Conservation (phyloP, 805 yeast species). For the Wickerhamomyces silvicola region DNA sequence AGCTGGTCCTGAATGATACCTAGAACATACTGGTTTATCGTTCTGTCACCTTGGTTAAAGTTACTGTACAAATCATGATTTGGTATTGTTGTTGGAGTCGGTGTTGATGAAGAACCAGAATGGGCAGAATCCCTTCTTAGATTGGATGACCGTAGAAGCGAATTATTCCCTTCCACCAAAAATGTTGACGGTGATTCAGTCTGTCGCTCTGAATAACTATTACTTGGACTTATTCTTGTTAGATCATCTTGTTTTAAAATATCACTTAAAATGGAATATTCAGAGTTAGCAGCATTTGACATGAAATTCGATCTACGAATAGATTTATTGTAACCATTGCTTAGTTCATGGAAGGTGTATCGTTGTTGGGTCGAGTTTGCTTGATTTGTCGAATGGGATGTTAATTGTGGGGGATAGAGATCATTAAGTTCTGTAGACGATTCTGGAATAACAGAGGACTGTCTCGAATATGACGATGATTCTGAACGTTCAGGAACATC, state of each 20-base stretch:
- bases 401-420: slow-evolving; percentile 4
- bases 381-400: neutral
- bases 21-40: slow-evolving; percentile 62
- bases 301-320: slow-evolving; percentile 43
- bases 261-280: slow-evolving; percentile 61
- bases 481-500: slow-evolving; percentile 41
- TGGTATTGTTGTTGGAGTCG: slow-evolving; percentile 7
- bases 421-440: slow-evolving; percentile 2
- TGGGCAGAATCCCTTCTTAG: slow-evolving; percentile 6
- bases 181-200: slow-evolving; percentile 10
- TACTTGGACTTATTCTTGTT: slow-evolving; percentile 1
- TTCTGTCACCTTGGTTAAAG: slow-evolving; percentile 45
- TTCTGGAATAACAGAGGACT: slow-evolving; percentile 1
- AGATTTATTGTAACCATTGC: no score
- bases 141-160: slow-evolving; percentile 1
- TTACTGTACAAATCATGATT: slow-evolving; percentile 19
- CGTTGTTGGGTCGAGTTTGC: neutral
- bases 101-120: slow-evolving; percentile 12
- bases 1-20: slow-evolving; percentile 40
- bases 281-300: slow-evolving; percentile 68
- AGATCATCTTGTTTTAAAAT: slow-evolving; percentile 41
- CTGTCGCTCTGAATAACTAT: slow-evolving; percentile 7
- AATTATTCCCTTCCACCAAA: neutral
- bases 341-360: neutral
- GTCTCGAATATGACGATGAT: neutral